phyloP scores from a whole-genome alignment of 352 stramenopile genomes.

The Phytophthora kernoviae region DNA sequence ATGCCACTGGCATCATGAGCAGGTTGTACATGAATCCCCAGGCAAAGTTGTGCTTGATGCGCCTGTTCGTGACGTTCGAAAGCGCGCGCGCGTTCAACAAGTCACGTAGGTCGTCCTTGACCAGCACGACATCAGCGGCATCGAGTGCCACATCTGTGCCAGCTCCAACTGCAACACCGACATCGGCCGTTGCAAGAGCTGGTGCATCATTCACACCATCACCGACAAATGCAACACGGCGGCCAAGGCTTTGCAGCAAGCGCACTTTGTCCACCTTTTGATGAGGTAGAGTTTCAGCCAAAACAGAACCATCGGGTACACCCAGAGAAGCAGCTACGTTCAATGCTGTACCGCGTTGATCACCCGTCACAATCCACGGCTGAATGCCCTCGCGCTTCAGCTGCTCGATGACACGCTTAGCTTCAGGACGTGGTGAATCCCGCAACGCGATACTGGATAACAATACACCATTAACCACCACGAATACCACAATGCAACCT shows the following conservation, averaged over 20 bases:
- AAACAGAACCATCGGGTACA: slow-evolving; percentile 58
- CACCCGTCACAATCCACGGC: slow-evolving; percentile 79
- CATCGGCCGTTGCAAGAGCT: slow-evolving; percentile 68
- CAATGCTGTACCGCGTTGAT: slow-evolving; percentile 64
- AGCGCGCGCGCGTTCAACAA: slow-evolving; percentile 69
- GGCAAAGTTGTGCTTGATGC: slow-evolving; percentile 79
- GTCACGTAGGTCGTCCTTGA: slow-evolving; percentile 74
- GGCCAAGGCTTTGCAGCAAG: slow-evolving; percentile 66
- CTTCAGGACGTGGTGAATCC: slow-evolving; percentile 57
- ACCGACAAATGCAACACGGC: slow-evolving; percentile 77
- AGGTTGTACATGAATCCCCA: slow-evolving; percentile 81
- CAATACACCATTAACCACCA: slow-evolving; percentile 63
- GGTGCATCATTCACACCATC: slow-evolving; percentile 79
- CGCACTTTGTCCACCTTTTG: slow-evolving; percentile 82
- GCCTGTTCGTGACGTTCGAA: slow-evolving; percentile 60
- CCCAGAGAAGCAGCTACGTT: slow-evolving; percentile 54
- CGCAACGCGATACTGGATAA: slow-evolving; percentile 56
- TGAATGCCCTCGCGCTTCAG: slow-evolving; percentile 62
- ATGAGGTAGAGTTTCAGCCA: slow-evolving; percentile 70
- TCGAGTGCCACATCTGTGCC: slow-evolving; percentile 77
- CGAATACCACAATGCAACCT: slow-evolving; percentile 63
- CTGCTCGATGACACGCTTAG: slow-evolving; percentile 54
- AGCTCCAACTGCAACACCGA: slow-evolving; percentile 68
- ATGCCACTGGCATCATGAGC: slow-evolving; percentile 77
- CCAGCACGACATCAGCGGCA: slow-evolving; percentile 71